These are phyloP conservation scores for Neurospora sp. DNA, from an alignment of 495 filamentous ascomycete genomes.

Conservation along the genomic window DNA sequence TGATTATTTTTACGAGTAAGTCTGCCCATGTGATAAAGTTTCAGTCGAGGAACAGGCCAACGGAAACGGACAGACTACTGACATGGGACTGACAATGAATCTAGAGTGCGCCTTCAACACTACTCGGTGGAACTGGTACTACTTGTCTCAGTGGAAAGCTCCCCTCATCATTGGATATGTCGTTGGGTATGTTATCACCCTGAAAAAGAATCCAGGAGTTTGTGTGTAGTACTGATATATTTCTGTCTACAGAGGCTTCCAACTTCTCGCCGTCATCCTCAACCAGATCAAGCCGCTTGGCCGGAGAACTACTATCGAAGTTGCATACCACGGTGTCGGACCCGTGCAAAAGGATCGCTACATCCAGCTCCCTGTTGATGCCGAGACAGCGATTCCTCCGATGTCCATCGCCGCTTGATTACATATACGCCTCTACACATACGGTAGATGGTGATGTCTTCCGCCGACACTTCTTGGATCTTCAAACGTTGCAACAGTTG, in stretches of 20 bases:
- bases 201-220: background rate
- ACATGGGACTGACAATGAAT: background rate
- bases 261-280: background rate
- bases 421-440: background rate
- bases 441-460: background rate
- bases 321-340: background rate
- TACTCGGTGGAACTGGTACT: background rate
- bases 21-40: background rate
- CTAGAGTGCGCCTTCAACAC: background rate
- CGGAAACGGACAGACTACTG: background rate
- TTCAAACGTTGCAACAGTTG: background rate
- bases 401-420: background rate
- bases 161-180: background rate
- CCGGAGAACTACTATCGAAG: background rate
- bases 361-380: background rate
- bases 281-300: background rate
- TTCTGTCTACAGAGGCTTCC: background rate
- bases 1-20: slow-evolving; percentile 1
- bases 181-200: background rate
- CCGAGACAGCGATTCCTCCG: background rate
- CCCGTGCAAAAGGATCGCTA: background rate
- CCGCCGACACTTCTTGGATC: background rate
- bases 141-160: background rate
- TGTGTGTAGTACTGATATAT: background rate
- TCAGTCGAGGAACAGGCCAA: background rate